phyloP scores from a whole-genome alignment of 805 yeast genomes.

The Kazachstania martiniae region DNA sequence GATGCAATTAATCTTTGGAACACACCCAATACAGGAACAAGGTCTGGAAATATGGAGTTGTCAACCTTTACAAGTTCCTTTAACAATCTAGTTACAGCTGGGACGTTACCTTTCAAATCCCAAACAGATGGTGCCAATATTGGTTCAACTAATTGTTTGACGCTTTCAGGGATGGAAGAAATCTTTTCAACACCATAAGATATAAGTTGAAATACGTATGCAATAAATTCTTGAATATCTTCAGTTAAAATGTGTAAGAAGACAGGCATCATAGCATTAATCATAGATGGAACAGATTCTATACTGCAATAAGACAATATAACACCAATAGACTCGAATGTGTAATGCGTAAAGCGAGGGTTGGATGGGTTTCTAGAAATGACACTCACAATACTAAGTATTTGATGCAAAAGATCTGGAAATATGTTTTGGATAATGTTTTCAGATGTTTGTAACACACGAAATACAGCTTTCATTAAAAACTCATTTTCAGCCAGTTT shows the following conservation, averaged over 20 bases:
- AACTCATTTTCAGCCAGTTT: constrained; percentile 93
- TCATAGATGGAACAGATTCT: constrained; percentile 22
- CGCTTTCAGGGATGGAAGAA: constrained; percentile 49
- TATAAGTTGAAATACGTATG: constrained; percentile 85
- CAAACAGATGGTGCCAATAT: constrained; percentile 82
- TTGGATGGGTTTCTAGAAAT: constrained; percentile 88
- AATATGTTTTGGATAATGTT: constrained; percentile 43
- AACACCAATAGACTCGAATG: constrained; percentile 80
- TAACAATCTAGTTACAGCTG: constrained; percentile 78
- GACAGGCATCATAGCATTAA: constrained; percentile 49
- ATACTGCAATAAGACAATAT: constrained; percentile 44
- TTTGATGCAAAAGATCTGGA: constrained; percentile 44
- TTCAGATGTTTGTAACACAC: constrained; percentile 65
- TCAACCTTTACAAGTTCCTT: constrained; percentile 47
- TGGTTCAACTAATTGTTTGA: constrained; percentile 63
- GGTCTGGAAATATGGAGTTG: constrained; percentile 28
- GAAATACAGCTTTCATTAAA: constrained; percentile 78
- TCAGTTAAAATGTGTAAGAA: constrained; percentile 57
- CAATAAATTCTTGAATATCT: constrained; percentile 89
- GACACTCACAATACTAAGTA: constrained; percentile 54
- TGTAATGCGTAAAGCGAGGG: constrained; percentile 84
- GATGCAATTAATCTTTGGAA: constrained; percentile 89
- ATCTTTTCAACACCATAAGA: constrained; percentile 58
- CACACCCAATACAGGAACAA: constrained; percentile 86
- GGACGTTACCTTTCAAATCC: constrained; percentile 89